Percentiles rank a stretch among this genome's conserved stretches.
phyloP scores from a whole-genome alignment of 1,139 yeast species.

The Hansenula sp. region DNA sequence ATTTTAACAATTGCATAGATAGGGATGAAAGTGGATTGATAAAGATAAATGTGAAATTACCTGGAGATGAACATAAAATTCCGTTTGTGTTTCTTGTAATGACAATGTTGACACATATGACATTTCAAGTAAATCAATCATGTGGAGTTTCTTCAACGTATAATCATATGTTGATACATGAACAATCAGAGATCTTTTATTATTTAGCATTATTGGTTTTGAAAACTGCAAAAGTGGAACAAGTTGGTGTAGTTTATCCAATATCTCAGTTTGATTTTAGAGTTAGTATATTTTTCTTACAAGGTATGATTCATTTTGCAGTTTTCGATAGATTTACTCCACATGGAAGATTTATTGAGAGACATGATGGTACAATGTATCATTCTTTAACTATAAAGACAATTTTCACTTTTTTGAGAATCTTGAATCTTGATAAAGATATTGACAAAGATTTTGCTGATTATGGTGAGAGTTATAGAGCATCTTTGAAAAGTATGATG shows the following conservation, averaged over 20 bases:
- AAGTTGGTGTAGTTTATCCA: too few relatives aligned
- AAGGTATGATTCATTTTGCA: background rate
- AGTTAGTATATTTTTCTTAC: background rate
- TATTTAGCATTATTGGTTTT: background rate
- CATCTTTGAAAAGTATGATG: background rate
- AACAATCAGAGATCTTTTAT: background rate
- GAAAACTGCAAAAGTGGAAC: too few relatives aligned
- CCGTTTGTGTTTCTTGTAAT: background rate
- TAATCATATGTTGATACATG: background rate
- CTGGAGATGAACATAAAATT: background rate
- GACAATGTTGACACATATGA: background rate
- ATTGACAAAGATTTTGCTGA: background rate
- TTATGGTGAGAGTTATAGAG: background rate
- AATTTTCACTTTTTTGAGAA: background rate
- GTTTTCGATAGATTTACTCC: slow-evolving; percentile 1
- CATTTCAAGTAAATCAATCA: background rate
- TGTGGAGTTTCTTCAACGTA: background rate
- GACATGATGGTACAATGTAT: background rate
- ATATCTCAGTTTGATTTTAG: background rate
- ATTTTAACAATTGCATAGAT: background rate
- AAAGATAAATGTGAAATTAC: background rate
- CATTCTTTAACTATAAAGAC: background rate
- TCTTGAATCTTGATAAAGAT: background rate
- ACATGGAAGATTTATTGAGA: slow-evolving; percentile 1
- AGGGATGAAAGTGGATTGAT: background rate